Evolutionary conservation across 176 grass and related monocot genomes (phyloP), one percentile per base, ranked within the genome.

Genomic region (Oryza glumipatula): DNA sequence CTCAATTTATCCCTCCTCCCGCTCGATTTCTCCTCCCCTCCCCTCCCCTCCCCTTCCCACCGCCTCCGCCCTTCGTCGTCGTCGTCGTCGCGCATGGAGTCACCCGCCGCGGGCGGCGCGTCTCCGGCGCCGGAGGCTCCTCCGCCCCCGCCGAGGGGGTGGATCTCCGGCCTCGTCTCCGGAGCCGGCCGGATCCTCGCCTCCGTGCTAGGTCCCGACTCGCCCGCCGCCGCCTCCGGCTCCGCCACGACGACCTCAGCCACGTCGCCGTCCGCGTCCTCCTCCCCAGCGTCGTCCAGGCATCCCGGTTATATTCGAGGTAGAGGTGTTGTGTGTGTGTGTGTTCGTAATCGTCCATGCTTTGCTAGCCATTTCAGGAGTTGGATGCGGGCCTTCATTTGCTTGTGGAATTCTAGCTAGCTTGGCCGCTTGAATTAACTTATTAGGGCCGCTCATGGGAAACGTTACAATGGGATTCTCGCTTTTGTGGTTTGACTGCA

Each of bases 171-270:
- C 13, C 73, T 97, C 70, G 73, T 97, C 44, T 89, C 77, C 63
- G 86, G 95, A 60, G 90, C 92, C 22, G 92, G 91, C 70, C 82
- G 86, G 58, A 48, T 97, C 56, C 81, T 97, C 65, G 88, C 90
- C 48, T 78, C 90, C 2, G 88, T 97, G 49, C 80, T 97, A 12
- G 83, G 90, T 22, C 83, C 95, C 16, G 90, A 92, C n/a, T 68
- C 79, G 70, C 87, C 83, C 22, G 36, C 36, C 28, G 36, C 36
- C 5, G 83, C 30, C 48, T 72, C 89, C 43, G 88, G 80, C 66
- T 88, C 72, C 73, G 45, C 71, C 68, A 82, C 38, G 70, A 65
- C 36, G 70, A 36, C 69, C 5, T 67, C 72, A 21, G 23, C 14
- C 17, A 11, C 14, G 35, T 70, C 78, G 5, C 88, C 39, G 7